These are phyloP conservation scores for Starmerella kuoi DNA, from an alignment of 805 yeast genomes.

Conservation along the genomic window DNA sequence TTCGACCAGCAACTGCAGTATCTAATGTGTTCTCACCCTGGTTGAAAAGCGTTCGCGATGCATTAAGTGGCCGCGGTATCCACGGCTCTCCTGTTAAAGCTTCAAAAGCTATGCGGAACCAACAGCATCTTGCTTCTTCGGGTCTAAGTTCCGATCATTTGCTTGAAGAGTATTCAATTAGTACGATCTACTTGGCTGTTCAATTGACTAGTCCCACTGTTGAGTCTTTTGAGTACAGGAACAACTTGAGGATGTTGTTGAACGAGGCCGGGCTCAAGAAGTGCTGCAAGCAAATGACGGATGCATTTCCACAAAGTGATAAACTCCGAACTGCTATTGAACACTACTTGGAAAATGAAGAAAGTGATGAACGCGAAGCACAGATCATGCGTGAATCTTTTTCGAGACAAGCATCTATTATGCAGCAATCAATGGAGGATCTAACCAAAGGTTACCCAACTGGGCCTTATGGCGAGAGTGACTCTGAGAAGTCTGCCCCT, in stretches of 20 bases:
- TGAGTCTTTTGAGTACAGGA: slow-evolving; percentile 32
- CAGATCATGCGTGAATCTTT: slow-evolving; percentile 37
- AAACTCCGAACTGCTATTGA: slow-evolving; percentile 42
- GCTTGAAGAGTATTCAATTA: slow-evolving; percentile 55
- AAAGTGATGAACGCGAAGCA: slow-evolving; percentile 52
- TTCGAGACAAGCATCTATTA: not conserved
- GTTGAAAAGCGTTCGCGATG: slow-evolving; percentile 52
- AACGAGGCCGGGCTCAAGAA: slow-evolving; percentile 40
- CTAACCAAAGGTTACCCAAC: not conserved
- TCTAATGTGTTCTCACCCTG: slow-evolving; percentile 52
- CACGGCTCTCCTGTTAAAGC: slow-evolving; percentile 90
- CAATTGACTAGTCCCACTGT: slow-evolving; percentile 35
- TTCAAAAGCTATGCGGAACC: slow-evolving; percentile 54
- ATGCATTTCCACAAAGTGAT: slow-evolving; percentile 21
- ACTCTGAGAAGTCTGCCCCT: not conserved
- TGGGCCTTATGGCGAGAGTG: slow-evolving; percentile 1
- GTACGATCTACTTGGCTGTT: slow-evolving; percentile 58
- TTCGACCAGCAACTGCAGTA: slow-evolving; percentile 16
- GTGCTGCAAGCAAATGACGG: slow-evolving; percentile 4
- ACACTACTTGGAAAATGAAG: slow-evolving; percentile 39
- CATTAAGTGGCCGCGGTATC: slow-evolving; percentile 75
- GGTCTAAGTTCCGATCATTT: slow-evolving; percentile 39
- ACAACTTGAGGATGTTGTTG: slow-evolving; percentile 48
- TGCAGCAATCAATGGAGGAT: not conserved
- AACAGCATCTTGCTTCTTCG: slow-evolving; percentile 17